Evolutionary conservation across 1,139 yeast genomes (phyloP).

Genomic region (Taphrina deformans): DNA sequence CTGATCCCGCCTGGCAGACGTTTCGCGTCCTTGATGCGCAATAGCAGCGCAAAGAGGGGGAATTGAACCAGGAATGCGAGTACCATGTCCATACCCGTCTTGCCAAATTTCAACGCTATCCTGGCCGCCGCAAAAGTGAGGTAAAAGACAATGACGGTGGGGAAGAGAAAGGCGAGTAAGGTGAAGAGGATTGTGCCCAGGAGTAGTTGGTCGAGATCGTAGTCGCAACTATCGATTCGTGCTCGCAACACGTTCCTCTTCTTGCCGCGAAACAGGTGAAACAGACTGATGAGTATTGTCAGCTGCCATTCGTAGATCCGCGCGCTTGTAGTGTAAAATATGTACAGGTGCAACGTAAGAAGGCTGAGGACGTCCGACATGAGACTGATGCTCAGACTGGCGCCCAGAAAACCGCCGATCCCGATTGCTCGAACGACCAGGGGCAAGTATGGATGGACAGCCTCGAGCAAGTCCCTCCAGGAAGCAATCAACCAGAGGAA

Average conservation of each 20-base stretch:
- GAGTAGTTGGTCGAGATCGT: constrained; percentile 80
- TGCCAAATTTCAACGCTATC: constrained; percentile 53
- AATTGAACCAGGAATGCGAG: constrained; percentile 74
- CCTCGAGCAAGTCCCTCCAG: constrained; percentile 52
- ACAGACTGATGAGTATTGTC: constrained; percentile 66
- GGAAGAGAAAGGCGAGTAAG: constrained; percentile 70
- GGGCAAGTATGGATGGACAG: constrained; percentile 45
- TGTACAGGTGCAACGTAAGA: constrained; percentile 67
- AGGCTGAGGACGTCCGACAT: constrained; percentile 64
- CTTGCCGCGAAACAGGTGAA: constrained; percentile 85
- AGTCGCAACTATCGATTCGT: constrained; percentile 80
- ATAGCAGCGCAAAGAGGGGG: constrained; percentile 77
- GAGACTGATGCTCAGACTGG: constrained; percentile 67
- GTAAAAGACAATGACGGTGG: constrained; percentile 86
- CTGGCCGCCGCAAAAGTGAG: constrained; percentile 66
- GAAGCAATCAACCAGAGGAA: constrained; percentile 79
- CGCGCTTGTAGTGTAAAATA: constrained; percentile 77
- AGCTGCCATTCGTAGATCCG: constrained; percentile 76
- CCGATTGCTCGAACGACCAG: constrained; percentile 48
- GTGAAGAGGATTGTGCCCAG: constrained; percentile 88
- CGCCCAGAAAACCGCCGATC: constrained; percentile 51
- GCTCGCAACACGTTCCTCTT: constrained; percentile 79
- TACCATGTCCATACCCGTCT: constrained; percentile 60
- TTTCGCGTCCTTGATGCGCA: constrained; percentile 76
- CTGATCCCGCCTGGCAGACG: constrained; percentile 69